phyloP scores from a whole-genome alignment of 371 early-diverging fungal genomes.

The Syncephalastrum monosporum region DNA sequence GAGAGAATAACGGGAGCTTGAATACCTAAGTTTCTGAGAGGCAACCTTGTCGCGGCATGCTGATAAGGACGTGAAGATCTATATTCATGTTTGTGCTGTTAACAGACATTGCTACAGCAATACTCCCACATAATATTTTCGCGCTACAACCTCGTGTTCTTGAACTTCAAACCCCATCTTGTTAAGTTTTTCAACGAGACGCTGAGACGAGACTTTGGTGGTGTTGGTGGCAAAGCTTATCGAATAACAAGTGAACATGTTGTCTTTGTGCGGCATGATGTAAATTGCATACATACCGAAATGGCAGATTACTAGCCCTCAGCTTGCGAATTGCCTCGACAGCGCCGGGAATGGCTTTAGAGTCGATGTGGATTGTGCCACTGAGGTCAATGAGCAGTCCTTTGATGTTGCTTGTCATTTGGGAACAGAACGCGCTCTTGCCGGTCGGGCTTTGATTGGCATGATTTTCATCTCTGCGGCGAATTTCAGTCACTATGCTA shows the following conservation, averaged over 20 bases:
- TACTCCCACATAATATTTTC: not conserved
- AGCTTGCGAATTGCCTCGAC: slow-evolving; percentile 65
- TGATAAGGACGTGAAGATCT: slow-evolving; percentile 79
- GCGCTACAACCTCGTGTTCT: slow-evolving; percentile 50
- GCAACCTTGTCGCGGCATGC: slow-evolving; percentile 67
- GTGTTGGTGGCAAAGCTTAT: slow-evolving; percentile 79
- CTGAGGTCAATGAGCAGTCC: slow-evolving; percentile 79
- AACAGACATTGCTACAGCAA: no score
- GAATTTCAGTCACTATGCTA: no score
- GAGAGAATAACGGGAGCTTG: not conserved
- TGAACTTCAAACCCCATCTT: slow-evolving; percentile 68
- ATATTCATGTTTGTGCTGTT: not conserved
- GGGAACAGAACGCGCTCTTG: not conserved
- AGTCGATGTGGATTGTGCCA: slow-evolving; percentile 80
- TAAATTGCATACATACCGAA: slow-evolving; percentile 23
- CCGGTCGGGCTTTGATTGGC: not conserved
- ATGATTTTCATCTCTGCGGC: not conserved
- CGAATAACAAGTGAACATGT: not conserved
- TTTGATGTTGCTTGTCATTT: slow-evolving; percentile 19
- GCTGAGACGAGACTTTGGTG: slow-evolving; percentile 68
- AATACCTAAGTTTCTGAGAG: slow-evolving; percentile 45
- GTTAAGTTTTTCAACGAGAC: slow-evolving; percentile 53
- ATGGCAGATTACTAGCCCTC: slow-evolving; percentile 56
- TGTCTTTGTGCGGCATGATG: slow-evolving; percentile 12
- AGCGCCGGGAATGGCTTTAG: slow-evolving; percentile 67